A percentile compares a stretch with the other conserved stretches of the same genome.
Evolutionary conservation across 2,329 filamentous ascomycete genomes (phyloP).

Genomic region (Anthostomella pinea): DNA sequence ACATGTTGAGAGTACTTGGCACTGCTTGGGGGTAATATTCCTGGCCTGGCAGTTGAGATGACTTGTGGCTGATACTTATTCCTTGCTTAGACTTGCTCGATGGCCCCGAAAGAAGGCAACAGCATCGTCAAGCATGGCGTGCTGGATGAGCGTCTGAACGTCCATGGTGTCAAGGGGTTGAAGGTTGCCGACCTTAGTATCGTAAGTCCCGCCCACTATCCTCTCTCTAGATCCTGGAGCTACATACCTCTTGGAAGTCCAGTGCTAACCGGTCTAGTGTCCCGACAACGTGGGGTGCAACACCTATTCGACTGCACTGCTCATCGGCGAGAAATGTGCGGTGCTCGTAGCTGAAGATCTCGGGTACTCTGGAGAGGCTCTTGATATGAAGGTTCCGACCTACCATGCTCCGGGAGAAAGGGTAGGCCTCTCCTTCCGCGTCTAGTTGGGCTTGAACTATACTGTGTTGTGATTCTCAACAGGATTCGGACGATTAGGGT

Average conservation of each 20-base stretch:
- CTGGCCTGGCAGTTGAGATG: neutral
- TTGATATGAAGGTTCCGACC: conserved; percentile 73
- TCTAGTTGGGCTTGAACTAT: too few relatives aligned
- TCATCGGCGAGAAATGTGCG: conserved; percentile 74
- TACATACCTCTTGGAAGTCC: too few relatives aligned
- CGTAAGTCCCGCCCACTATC: too few relatives aligned
- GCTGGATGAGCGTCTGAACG: conserved; percentile 72
- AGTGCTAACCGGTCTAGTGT: too few relatives aligned
- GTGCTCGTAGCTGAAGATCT: conserved; percentile 70
- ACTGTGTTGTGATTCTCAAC: too few relatives aligned
- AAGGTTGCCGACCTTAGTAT: conserved; percentile 76
- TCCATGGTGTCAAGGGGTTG: conserved; percentile 72
- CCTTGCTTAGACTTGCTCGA: conserved; percentile 60
- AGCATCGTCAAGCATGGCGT: conserved; percentile 79
- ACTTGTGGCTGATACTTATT: conserved; percentile 1
- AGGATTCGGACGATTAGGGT: too few relatives aligned
- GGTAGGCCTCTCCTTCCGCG: conserved; percentile 36
- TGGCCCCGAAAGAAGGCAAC: conserved; percentile 74
- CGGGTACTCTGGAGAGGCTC: conserved; percentile 67
- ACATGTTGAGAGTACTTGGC: conserved; percentile 76
- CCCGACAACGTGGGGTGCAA: conserved; percentile 75
- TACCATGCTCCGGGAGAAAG: conserved; percentile 60
- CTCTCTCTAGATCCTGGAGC: too few relatives aligned
- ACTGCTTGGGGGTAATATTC: conserved; percentile 52
- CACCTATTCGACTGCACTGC: conserved; percentile 66